Evolutionary conservation across 78 protist genomes (phyloP).

Genomic region (Trichosphaerium sp.): DNA sequence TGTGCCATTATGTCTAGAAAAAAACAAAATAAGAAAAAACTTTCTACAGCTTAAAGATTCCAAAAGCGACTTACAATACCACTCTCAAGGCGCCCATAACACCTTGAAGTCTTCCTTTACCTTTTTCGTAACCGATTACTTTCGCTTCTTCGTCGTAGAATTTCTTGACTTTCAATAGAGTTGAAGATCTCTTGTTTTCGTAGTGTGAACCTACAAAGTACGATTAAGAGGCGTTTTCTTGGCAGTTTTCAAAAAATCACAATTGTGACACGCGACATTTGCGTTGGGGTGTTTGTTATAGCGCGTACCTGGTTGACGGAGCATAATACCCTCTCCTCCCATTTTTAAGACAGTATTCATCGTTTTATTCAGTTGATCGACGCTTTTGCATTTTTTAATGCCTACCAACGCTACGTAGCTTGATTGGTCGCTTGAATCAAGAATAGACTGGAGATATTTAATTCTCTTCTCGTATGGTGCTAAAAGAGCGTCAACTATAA

Average conservation of each 20-base stretch:
- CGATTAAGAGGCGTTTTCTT: too few relatives aligned
- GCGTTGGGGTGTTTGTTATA: too few relatives aligned
- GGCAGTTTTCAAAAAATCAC: neutral
- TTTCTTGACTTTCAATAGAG: slow-evolving; percentile 19
- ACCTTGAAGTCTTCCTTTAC: slow-evolving; percentile 3
- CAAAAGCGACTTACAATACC: too few relatives aligned
- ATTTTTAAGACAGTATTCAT: neutral
- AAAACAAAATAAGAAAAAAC: too few relatives aligned
- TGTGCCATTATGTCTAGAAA: slow-evolving; percentile 6
- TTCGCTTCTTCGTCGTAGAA: slow-evolving; percentile 9
- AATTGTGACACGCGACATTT: neutral
- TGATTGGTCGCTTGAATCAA: neutral
- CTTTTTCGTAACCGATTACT: slow-evolving; percentile 6
- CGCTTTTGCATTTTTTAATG: neutral
- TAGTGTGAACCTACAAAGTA: too few relatives aligned
- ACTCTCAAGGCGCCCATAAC: slow-evolving; percentile 1
- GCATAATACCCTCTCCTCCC: slow-evolving; percentile 8
- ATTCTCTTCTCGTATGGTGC: too few relatives aligned
- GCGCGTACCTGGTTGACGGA: too few relatives aligned
- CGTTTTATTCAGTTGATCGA: neutral
- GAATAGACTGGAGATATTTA: too few relatives aligned
- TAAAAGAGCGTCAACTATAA: too few relatives aligned
- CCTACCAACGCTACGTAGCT: neutral
- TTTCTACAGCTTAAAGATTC: too few relatives aligned
- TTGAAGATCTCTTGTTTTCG: neutral